Evolutionary conservation across 164 flowering plant species (phyloP), one percentile per base, ranked within the genome.

Genomic region (Kingdonia uniflora): DNA sequence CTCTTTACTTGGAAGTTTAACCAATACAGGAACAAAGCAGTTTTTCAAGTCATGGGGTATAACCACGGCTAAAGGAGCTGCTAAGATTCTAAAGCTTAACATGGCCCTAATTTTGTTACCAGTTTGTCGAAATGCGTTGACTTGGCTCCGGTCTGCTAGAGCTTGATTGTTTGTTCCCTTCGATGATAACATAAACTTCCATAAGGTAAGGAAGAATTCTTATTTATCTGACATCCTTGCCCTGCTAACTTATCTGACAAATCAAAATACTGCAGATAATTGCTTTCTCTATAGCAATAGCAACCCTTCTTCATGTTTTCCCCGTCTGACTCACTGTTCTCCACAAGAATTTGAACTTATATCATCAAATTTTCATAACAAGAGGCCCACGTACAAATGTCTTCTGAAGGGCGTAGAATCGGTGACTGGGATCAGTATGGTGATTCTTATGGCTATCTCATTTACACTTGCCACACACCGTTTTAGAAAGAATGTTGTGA

Each of bases 91-190:
- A 0, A 92, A 92, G 74, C 72, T 92, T 51, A 92, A 92, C 77
- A 92, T 86, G 99, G 96, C 99, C 49, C 76, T 92, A 29, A 62
- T 92, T 42, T 75, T 92, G 29, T 43, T 88, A 39, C 96, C 99
- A 0, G 94, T 86, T 42, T 87, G 96, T 59, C 79, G 99, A 17
- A 88, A 92, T 67, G 77, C 79, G 1, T 65, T 92, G 15, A 92
- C 99, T 5, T 82, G 87, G 88, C 87, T 92, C 6, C 74, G 99
- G 1, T 88, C 99, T 20, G 85, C 99, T 19, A 65, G 77, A 51
- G 94, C 85, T 5, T 68, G 91, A 51, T 60, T 76, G 17, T 74
- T 85, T 52, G 70, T 92, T 56, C 91, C 96, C 16, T 82, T 92
- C 43, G 94, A 92, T 44, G 99, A 92, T 70, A 87, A 82, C 69